Evolutionary conservation across 192 early-diverging fungal genomes (phyloP).

Genomic region (Geranomyces variabilis): DNA sequence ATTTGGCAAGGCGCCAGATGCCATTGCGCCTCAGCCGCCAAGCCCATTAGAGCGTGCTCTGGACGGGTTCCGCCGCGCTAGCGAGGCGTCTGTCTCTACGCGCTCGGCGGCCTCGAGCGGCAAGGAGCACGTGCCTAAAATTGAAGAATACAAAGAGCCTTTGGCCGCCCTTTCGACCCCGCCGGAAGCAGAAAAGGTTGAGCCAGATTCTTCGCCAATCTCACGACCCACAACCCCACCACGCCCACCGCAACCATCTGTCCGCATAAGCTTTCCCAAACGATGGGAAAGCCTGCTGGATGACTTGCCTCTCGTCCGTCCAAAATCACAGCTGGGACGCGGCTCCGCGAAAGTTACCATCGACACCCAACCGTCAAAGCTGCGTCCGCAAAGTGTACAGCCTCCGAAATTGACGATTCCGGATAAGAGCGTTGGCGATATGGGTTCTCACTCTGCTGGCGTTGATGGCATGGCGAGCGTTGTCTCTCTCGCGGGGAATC

Average conservation of each 20-base stretch:
- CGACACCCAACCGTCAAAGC: background rate
- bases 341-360: background rate
- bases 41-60: too few species aligned
- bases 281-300: constrained; percentile 11
- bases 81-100: too few species aligned
- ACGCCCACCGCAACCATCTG: background rate
- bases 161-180: too few species aligned
- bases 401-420: background rate
- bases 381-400: background rate
- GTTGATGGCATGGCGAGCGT: background rate
- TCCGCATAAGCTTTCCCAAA: constrained; percentile 1
- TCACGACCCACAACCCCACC: background rate
- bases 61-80: too few species aligned
- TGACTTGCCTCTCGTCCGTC: background rate
- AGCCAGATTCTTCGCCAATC: too few species aligned
- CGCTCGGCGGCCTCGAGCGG: too few species aligned
- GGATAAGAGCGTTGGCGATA: background rate
- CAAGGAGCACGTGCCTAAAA: too few species aligned
- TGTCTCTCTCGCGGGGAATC: background rate
- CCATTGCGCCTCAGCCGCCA: too few species aligned
- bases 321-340: background rate
- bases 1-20: too few species aligned
- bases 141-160: too few species aligned
- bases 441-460: background rate
- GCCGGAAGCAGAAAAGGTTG: too few species aligned